Base-by-base conservation (phyloP, 2,329 filamentous ascomycete genomes). In the Colletotrichum camelliae region DNA sequence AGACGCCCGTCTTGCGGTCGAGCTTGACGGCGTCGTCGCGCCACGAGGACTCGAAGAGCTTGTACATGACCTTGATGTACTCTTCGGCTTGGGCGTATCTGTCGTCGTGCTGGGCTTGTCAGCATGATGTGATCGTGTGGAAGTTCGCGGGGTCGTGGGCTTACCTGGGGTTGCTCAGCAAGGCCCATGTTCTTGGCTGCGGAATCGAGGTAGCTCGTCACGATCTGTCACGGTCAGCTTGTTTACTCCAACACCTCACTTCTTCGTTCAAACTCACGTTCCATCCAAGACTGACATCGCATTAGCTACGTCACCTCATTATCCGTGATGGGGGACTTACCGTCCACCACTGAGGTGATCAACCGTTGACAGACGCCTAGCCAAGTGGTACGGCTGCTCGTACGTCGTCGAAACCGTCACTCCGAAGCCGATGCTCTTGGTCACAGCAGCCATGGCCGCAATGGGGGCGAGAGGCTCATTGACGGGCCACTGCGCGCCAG, bases 331-430 rank as follows among this genome's bases (percentile, higher is more conserved):
- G 7, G 31, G n/a, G 21, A 82, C 86, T 43, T 81, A 87, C 83
- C 93, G 87, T 68, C 93, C 92, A 72, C 91, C 90, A 1, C 89
- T 92, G 5, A 95, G 84, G 80, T 95, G 93, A 79, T 95, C 93
- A 0, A 94, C 86, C 0, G 93, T 94, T 0, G 91, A 92, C 24
- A 94, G 81, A 13, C 93, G 85, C 43, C 93, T 84, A 0, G 93
- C 93, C 27, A 95, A 85, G 78, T 94, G 91, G 80, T 93, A 95
- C 0, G 93, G 93, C 79, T 92, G 90, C 80, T 95, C 93, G 76
- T 94, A 95, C 0, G 92, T 94, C 2, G 93, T 94, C 3, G 91
- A 91, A 2, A 93, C 90, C 0, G 93, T 95, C 7, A 94, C 91
- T 0, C 93, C 93, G 77, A 95, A 94, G 0, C 90, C 92, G 33